Evolutionary conservation across 163 green algal genomes (phyloP).

Genomic region (Scenedesmus sp.): DNA sequence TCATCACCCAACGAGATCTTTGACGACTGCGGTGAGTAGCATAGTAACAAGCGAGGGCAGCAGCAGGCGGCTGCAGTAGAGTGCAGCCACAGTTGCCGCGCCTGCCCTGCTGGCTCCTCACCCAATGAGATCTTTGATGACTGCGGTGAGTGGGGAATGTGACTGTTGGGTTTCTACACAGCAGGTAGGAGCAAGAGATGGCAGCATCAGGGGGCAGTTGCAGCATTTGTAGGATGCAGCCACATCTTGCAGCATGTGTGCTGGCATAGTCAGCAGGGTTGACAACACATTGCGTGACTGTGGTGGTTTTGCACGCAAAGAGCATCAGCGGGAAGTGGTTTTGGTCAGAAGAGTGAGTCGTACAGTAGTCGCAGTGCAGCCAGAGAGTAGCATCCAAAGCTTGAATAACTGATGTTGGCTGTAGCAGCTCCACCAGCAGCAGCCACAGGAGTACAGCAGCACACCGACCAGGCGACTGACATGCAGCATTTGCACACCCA

Average conservation of each 20-base stretch:
- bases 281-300: too few relatives aligned
- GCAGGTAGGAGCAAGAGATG: too few relatives aligned
- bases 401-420: neutral
- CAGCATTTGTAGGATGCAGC: too few relatives aligned
- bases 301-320: too few relatives aligned
- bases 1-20: slow-evolving; percentile 36
- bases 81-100: neutral
- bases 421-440: neutral
- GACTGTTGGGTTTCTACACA: too few relatives aligned
- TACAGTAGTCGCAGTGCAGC: too few relatives aligned
- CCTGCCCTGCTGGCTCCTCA: slow-evolving; percentile 14
- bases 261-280: neutral
- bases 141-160: slow-evolving; percentile 1
- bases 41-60: too few relatives aligned
- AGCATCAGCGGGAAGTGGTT: too few relatives aligned
- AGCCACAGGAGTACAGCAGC: neutral
- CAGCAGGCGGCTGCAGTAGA: too few relatives aligned
- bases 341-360: too few relatives aligned
- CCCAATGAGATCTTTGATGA: slow-evolving; percentile 42
- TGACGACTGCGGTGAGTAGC: slow-evolving; percentile 28
- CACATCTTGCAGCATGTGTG: neutral
- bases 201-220: too few relatives aligned
- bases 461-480: neutral
- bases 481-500: neutral
- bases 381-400: neutral